Evolutionary conservation across 2,329 filamentous ascomycete genomes (phyloP).

Genomic region (Sphaceloma murrayae): DNA sequence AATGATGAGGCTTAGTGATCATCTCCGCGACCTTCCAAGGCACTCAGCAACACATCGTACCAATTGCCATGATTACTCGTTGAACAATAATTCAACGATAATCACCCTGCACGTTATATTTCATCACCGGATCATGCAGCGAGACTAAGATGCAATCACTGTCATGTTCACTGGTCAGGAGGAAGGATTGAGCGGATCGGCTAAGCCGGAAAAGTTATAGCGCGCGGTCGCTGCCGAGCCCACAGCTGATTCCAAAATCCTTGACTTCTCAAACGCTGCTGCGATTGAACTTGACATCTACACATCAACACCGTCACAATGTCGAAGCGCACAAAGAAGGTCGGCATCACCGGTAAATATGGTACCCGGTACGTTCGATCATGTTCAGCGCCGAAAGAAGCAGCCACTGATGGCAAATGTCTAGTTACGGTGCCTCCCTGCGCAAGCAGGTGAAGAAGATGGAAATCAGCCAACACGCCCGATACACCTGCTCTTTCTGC

Average conservation of each 20-base stretch:
- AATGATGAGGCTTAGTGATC: no score
- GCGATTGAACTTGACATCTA: slow-evolving; percentile 17
- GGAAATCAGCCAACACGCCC: slow-evolving; percentile 97
- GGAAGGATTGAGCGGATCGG: not conserved
- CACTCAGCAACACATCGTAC: no score
- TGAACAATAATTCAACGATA: no score
- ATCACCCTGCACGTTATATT: no score
- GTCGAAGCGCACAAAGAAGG: slow-evolving; percentile 96
- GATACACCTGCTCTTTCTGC: slow-evolving; percentile 97
- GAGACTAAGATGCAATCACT: no score
- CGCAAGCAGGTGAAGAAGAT: slow-evolving; percentile 99
- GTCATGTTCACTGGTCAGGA: no score
- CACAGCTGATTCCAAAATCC: slow-evolving; percentile 13
- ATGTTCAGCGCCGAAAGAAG: no score
- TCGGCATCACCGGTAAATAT: slow-evolving; percentile 98
- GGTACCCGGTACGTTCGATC: slow-evolving; percentile 68
- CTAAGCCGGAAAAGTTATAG: slow-evolving; percentile 1
- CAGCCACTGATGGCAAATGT: slow-evolving; percentile 1
- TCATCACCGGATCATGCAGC: no score
- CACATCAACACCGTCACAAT: slow-evolving; percentile 48
- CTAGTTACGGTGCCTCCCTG: slow-evolving; percentile 95
- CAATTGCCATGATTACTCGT: no score
- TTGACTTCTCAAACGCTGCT: slow-evolving; percentile 12
- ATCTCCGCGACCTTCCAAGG: no score
- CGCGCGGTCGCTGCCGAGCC: slow-evolving; percentile 6